Base-by-base conservation (phyloP, 2,329 filamentous ascomycete species). In the Epichloe scottii region DNA sequence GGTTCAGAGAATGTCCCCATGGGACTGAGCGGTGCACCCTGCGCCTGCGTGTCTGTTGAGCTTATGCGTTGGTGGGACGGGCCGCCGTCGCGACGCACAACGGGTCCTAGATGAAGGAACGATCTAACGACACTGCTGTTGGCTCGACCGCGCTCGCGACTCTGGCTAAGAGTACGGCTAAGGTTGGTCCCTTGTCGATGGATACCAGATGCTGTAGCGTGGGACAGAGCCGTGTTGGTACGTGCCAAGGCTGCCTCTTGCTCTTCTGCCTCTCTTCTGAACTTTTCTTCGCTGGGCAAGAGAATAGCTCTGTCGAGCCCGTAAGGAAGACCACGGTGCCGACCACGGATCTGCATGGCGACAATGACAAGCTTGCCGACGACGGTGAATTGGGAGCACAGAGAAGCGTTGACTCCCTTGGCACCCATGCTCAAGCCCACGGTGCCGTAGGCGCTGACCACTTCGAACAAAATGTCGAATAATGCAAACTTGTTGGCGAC, bases 351-450 rank as follows among this genome's bases (percentile, higher is more conserved):
- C 67, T 83, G 78, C 80, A 85, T 84, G 33, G 79, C 79, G 52
- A 85, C 75, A 49, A 85, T 79, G 56, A 85, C 76, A 2, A 86
- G 74, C 61, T 85, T 86, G 66, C 63, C 89, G 66, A 95, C 67
- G 0, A 83, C 76, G 12, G 76, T 80, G 66, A 98, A 96, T 58
- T 96, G 81, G 0, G 79, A 84, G 34, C 81, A 89, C 57, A 98
- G 89, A 0, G 87, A 89, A 0, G 89, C 78, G 66, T 95, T 86
- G 64, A 82, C 75, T 19, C 69, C 72, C 0, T 85, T 75, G 55
- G 91, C 95, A 5, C 93, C 93, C 15, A 98, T 76, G 47, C 85
- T 91, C 52, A 98, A 71, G 0, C 93, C 93, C 26, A 98, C 93
- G 1, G 93, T 98, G 55, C 93, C 94, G 62, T 95, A 95, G 1